Evolutionary conservation across 2,329 filamentous ascomycete genomes (phyloP).

Genomic region (Macrophomina phaseolina): DNA sequence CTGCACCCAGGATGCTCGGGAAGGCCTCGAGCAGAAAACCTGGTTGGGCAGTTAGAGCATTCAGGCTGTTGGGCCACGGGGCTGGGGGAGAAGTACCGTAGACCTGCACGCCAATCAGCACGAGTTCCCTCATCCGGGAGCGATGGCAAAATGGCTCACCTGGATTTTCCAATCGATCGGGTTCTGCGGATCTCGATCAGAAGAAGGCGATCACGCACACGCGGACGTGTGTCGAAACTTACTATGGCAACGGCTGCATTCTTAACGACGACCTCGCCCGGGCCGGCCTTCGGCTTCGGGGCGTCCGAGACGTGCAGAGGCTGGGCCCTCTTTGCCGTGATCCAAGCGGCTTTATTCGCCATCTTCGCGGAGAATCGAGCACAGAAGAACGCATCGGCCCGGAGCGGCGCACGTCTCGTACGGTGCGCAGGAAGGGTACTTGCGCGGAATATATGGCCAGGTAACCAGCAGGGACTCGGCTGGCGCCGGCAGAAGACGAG

Average conservation of each 20-base stretch:
- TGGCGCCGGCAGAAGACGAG: background rate
- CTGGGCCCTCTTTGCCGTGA: constrained; percentile 27
- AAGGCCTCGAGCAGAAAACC: constrained; percentile 41
- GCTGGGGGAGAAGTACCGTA: background rate
- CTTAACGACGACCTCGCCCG: constrained; percentile 36
- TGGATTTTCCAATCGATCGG: constrained; percentile 29
- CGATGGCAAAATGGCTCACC: background rate
- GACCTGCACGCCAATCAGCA: background rate
- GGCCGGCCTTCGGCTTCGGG: constrained; percentile 25
- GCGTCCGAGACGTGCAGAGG: constrained; percentile 29
- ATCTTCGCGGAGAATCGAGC: constrained; percentile 6
- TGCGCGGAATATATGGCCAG: background rate
- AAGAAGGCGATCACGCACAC: constrained; percentile 16
- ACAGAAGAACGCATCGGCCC: background rate
- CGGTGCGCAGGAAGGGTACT: background rate
- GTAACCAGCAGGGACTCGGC: background rate
- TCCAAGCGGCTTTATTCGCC: constrained; percentile 32
- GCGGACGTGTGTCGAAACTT: background rate
- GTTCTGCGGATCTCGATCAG: background rate
- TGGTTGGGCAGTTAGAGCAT: background rate
- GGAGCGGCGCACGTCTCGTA: background rate
- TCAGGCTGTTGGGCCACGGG: background rate
- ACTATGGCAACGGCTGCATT: constrained; percentile 31
- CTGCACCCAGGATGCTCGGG: constrained; percentile 43
- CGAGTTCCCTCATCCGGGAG: background rate